Evolutionary conservation across 169 alveolate species (phyloP).

Genomic region (Eimeria acervulina): DNA sequence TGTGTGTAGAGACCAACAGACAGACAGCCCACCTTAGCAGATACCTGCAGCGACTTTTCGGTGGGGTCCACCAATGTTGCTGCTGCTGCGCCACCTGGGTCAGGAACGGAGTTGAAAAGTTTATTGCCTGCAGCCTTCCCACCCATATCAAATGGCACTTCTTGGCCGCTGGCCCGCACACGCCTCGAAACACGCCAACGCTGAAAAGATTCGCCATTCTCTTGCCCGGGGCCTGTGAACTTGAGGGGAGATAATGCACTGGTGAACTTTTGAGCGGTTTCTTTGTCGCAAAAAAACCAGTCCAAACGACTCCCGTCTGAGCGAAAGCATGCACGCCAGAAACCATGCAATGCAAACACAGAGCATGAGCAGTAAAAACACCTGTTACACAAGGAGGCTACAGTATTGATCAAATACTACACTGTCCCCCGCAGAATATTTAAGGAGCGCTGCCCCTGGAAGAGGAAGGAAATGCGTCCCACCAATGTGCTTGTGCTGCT

Average conservation of each 20-base stretch:
- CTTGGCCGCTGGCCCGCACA: neutral
- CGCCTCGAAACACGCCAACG: conserved; percentile 53
- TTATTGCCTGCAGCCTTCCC: neutral
- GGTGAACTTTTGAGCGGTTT: conserved; percentile 22
- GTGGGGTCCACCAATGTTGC: conserved; percentile 21
- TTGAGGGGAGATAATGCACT: conserved; percentile 30
- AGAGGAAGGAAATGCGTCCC: neutral
- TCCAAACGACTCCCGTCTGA: conserved; percentile 51
- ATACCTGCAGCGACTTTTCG: conserved; percentile 24
- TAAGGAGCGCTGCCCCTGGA: neutral
- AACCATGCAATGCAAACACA: neutral
- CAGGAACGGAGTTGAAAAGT: neutral
- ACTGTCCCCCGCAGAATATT: neutral
- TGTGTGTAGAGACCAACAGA: conserved; percentile 76
- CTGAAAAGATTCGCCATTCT: conserved; percentile 30
- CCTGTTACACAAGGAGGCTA: neutral
- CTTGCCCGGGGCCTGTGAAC: conserved; percentile 53
- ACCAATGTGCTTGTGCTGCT: neutral
- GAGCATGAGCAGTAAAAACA: neutral
- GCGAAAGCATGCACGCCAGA: neutral
- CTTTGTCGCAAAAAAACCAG: conserved; percentile 51
- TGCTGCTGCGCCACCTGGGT: neutral
- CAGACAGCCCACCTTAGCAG: conserved; percentile 62
- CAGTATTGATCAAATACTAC: neutral
- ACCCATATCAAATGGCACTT: neutral